A percentile compares a stretch with the other conserved stretches of the same genome.
These are phyloP conservation scores for Beta macrorhiza DNA, from an alignment of 179 eudicot genomes.

Conservation along the genomic window DNA sequence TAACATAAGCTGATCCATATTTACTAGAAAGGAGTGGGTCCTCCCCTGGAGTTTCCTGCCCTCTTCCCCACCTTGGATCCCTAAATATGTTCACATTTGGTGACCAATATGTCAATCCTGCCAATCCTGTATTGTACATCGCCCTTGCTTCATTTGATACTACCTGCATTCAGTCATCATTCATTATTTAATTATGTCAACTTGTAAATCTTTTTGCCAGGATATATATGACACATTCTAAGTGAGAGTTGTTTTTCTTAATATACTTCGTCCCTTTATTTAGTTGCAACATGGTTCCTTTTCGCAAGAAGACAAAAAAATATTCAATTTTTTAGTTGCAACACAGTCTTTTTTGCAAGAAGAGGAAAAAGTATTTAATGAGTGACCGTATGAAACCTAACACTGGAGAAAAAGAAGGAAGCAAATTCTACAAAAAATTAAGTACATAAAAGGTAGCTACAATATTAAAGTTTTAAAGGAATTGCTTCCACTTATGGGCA, in stretches of 20 bases:
- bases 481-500: no score
- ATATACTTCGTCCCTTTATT: not conserved
- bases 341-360: no score
- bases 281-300: no score
- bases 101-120: conserved; percentile 70
- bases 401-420: no score
- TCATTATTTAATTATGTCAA: not conserved
- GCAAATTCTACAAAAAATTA: no score
- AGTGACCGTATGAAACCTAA: no score
- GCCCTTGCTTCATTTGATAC: conserved; percentile 85
- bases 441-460: no score
- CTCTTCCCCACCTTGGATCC: conserved; percentile 92
- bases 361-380: no score
- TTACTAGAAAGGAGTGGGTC: conserved; percentile 64
- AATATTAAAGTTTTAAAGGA: no score
- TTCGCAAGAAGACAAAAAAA: no score
- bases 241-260: not conserved
- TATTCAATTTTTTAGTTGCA: no score
- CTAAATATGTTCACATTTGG: conserved; percentile 77
- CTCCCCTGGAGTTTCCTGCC: conserved; percentile 86
- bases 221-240: no score
- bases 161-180: conserved; percentile 41
- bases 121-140: conserved; percentile 72
- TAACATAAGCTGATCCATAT: conserved; percentile 51
- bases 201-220: not conserved